Conservation (phyloP, 2,329 filamentous ascomycete genomes). For the Aspergillus calidoustus region DNA sequence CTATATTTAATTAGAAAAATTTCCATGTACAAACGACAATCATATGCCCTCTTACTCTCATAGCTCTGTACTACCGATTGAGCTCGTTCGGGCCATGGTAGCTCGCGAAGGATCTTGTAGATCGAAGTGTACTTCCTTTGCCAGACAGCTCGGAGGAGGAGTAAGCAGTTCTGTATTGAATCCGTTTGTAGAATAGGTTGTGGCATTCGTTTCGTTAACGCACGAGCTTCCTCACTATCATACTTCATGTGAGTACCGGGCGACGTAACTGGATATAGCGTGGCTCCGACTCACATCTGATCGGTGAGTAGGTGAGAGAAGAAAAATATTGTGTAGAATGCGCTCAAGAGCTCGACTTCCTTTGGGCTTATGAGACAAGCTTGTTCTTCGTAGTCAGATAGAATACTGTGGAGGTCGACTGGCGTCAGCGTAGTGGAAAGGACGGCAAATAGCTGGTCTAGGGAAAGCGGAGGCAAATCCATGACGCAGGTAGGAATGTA, state of each 20-base stretch:
- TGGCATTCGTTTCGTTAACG: slow-evolving; percentile 43
- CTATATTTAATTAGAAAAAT: slow-evolving; percentile 25
- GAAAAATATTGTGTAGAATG: slow-evolving; percentile 46
- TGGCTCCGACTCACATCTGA: slow-evolving; percentile 38
- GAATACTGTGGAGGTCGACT: slow-evolving; percentile 40
- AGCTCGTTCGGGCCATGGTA: slow-evolving; percentile 40
- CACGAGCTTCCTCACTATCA: slow-evolving; percentile 46
- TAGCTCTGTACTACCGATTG: slow-evolving; percentile 40
- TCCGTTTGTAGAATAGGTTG: slow-evolving; percentile 34
- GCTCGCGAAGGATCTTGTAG: slow-evolving; percentile 39
- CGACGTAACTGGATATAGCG: too few relatives aligned
- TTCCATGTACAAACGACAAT: neutral
- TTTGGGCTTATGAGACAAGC: slow-evolving; percentile 33
- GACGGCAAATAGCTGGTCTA: slow-evolving; percentile 36
- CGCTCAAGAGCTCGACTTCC: slow-evolving; percentile 37
- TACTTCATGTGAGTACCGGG: slow-evolving; percentile 7
- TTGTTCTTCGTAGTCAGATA: slow-evolving; percentile 42
- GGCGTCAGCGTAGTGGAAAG: slow-evolving; percentile 34
- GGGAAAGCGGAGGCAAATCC: slow-evolving; percentile 36
- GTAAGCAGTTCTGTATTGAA: slow-evolving; percentile 40
- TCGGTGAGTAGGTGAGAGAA: slow-evolving; percentile 46
- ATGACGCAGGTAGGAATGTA: slow-evolving; percentile 22
- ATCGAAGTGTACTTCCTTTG: slow-evolving; percentile 41
- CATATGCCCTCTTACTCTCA: slow-evolving; percentile 34
- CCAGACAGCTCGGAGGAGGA: slow-evolving; percentile 44